phyloP scores from a whole-genome alignment of 2,329 filamentous ascomycete genomes.

The Beauveria sp. region DNA sequence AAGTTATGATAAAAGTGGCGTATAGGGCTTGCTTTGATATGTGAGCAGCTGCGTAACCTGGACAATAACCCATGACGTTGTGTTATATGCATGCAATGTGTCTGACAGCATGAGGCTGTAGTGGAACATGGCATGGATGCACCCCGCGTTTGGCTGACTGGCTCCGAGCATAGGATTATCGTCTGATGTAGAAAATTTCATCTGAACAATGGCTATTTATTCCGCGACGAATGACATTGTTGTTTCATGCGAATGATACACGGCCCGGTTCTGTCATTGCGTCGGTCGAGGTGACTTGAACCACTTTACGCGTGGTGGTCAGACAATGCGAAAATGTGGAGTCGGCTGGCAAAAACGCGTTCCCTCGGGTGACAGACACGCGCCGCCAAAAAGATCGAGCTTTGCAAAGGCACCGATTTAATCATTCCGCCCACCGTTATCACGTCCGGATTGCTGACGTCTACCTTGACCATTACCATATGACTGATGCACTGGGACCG shows the following conservation, averaged over 20 bases:
- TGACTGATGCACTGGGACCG: background rate
- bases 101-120: background rate
- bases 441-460: too few relatives aligned
- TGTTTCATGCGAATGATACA: background rate
- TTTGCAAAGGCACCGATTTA: too few relatives aligned
- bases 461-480: background rate
- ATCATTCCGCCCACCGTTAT: too few relatives aligned
- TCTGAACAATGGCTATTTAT: background rate
- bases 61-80: background rate
- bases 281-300: background rate
- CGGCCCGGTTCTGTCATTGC: background rate
- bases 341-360: constrained; percentile 2
- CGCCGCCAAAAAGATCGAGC: background rate
- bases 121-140: background rate
- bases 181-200: too few relatives aligned
- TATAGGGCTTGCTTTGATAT: too few relatives aligned
- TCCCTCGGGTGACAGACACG: background rate
- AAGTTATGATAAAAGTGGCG: too few relatives aligned
- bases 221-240: background rate
- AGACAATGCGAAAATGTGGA: background rate
- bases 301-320: constrained; percentile 5
- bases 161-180: background rate
- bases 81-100: background rate
- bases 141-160: background rate
- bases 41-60: background rate